A percentile compares a stretch with the other conserved stretches of the same genome.
These are phyloP conservation scores for Bacidia gigantensis DNA, from an alignment of 495 filamentous ascomycete genomes.

Conservation along the genomic window DNA sequence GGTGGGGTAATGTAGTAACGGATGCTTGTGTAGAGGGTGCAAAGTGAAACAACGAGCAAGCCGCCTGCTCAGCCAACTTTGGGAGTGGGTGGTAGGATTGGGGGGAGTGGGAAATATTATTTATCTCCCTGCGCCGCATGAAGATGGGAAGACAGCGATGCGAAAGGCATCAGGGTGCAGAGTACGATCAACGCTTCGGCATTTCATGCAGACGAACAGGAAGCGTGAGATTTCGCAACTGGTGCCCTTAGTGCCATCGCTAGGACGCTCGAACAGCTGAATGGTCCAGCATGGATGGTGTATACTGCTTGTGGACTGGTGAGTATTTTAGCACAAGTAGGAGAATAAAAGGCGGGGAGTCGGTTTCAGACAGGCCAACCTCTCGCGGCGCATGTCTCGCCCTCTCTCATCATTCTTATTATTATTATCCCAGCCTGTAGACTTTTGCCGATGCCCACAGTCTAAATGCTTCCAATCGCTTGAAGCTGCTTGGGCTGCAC, in stretches of 20 bases:
- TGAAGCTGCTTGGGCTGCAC: not conserved
- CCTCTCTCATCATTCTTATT: not conserved
- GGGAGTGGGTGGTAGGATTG: not conserved
- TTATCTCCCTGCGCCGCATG: conserved; percentile 10
- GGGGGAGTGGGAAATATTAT: not conserved
- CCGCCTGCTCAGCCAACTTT: not conserved
- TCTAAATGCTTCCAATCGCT: not conserved
- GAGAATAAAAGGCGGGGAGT: not conserved
- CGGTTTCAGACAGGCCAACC: not conserved
- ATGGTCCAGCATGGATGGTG: not conserved
- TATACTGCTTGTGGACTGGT: not conserved
- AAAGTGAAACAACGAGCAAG: not conserved
- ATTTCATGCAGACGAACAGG: not conserved
- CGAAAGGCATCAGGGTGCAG: not conserved
- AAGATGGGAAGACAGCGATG: not conserved
- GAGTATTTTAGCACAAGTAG: not conserved
- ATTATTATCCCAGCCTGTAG: not conserved
- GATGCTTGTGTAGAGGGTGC: too few species aligned
- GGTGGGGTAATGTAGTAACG: too few species aligned
- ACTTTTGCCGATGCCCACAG: not conserved
- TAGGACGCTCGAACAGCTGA: not conserved
- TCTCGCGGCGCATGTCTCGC: not conserved
- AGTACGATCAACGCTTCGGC: conserved; percentile 4
- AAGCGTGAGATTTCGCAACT: not conserved
- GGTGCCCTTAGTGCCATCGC: not conserved